Evolutionary conservation across 169 alveolate species (phyloP), one percentile per base, ranked within the genome.

Genomic region (Toxoplasma gondii): DNA sequence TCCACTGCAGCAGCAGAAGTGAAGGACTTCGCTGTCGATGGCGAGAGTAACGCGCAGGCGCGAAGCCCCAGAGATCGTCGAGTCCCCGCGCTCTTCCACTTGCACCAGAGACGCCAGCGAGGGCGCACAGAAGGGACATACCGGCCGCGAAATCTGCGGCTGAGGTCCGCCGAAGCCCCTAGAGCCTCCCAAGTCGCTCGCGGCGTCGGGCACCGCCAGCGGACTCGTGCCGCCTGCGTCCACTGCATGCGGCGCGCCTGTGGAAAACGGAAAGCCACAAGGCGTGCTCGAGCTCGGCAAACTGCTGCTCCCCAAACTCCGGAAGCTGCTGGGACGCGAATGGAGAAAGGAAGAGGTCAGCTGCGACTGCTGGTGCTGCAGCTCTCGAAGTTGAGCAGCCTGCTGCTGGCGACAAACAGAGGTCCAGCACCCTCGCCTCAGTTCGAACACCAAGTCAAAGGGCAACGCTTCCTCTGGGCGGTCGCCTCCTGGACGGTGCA

Each of bases 21-120:
- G 92, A 64, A 88, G 58, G 29, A 88, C 84, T 36, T 88, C 92
- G 24, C 43, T 38, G 84, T 88, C 92, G 36, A 88, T 45, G 78
- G 16, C n/a, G 64, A 88, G 64, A 39, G 39, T 22, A 4, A 82
- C 90, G n/a, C 58, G 44, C 84, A 74, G 84, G 10, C 84, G 84
- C 44, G 39, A 4, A 41, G 22, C 2, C 84, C 17, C 24, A 4
- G 74, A 19, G 27, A 19, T 27, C 34, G 4, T 7, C 9, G 74
- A 31, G 74, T 64, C 74, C 34, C 7, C 31, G 31, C n/a, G 74
- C 74, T 64, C 74, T 64, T 64, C 74, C 39, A 82, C 1, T 41
- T 67, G 69, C 1, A 43, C 27, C 53, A 44, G 64, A 16, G 41
- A 9, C 41, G 90, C 31, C 16, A 44, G 64, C 31, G 64, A 27